These are phyloP conservation scores for Pichia kudriavzevii DNA, from an alignment of 1,139 yeast genomes.

Conservation along the genomic window DNA sequence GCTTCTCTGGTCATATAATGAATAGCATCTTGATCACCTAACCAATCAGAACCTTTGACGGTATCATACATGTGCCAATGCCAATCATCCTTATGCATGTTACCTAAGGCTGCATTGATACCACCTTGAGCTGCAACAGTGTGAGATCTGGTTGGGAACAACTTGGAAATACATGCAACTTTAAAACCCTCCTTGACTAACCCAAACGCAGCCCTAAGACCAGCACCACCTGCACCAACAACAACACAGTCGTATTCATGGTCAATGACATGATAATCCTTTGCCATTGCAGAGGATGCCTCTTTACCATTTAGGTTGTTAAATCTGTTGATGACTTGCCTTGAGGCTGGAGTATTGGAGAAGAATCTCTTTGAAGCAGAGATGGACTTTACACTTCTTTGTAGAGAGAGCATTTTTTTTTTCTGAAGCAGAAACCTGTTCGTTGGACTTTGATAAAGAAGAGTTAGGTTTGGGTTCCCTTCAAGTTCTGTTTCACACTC, in stretches of 20 bases:
- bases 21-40: slow-evolving; percentile 98
- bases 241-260: slow-evolving; percentile 98
- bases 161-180: slow-evolving; percentile 94
- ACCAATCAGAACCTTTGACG: slow-evolving; percentile 99
- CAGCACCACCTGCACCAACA: slow-evolving; percentile 99
- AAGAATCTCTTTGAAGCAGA: slow-evolving; percentile 24
- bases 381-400: slow-evolving; percentile 13
- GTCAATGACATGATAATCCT: slow-evolving; percentile 85
- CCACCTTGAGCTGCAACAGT: slow-evolving; percentile 99
- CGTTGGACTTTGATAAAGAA: too few relatives aligned
- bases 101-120: slow-evolving; percentile 95
- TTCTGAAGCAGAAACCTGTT: too few relatives aligned
- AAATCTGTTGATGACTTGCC: slow-evolving; percentile 27
- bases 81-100: slow-evolving; percentile 98
- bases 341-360: slow-evolving; percentile 20
- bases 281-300: slow-evolving; percentile 49
- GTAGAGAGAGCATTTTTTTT: slow-evolving; percentile 21
- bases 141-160: slow-evolving; percentile 97
- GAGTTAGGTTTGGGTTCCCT: too few relatives aligned
- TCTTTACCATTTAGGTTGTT: slow-evolving; percentile 44
- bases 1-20: slow-evolving; percentile 99
- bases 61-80: slow-evolving; percentile 99
- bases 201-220: slow-evolving; percentile 97
- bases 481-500: too few relatives aligned
- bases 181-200: slow-evolving; percentile 95